Conservation (phyloP, 2,329 filamentous ascomycete species). For the Epichloe sibirici region DNA sequence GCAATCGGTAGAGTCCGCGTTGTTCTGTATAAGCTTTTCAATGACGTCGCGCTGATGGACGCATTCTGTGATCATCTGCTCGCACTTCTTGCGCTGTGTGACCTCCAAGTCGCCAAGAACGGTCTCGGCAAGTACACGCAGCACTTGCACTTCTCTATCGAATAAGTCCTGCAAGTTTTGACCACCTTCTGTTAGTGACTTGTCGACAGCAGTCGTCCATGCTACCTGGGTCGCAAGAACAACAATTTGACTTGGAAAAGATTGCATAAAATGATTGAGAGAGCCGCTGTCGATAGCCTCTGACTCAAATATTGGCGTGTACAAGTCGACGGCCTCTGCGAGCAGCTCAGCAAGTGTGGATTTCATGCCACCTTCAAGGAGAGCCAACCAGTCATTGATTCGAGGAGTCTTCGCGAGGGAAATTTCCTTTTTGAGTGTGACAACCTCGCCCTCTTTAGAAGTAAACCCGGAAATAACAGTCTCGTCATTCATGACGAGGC, state of each 20-base stretch:
- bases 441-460: slow-evolving; percentile 87
- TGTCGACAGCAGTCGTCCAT: slow-evolving; percentile 83
- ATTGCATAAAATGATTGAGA: slow-evolving; percentile 68
- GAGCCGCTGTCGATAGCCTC: slow-evolving; percentile 56
- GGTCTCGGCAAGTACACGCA: slow-evolving; percentile 74
- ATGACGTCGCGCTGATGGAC: slow-evolving; percentile 95
- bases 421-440: slow-evolving; percentile 79
- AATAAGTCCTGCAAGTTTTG: slow-evolving; percentile 57
- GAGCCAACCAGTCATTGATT: slow-evolving; percentile 98
- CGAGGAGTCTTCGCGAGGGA: slow-evolving; percentile 86
- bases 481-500: slow-evolving; percentile 79
- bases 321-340: slow-evolving; percentile 73
- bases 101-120: slow-evolving; percentile 82
- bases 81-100: slow-evolving; percentile 88
- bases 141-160: slow-evolving; percentile 71
- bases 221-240: slow-evolving; percentile 88
- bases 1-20: slow-evolving; percentile 64
- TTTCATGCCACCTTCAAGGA: slow-evolving; percentile 90
- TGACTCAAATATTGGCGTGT: slow-evolving; percentile 63
- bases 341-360: slow-evolving; percentile 82
- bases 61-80: slow-evolving; percentile 96
- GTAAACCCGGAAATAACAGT: slow-evolving; percentile 82
- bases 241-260: slow-evolving; percentile 87
- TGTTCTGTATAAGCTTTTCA: slow-evolving; percentile 66
- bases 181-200: slow-evolving; percentile 61